A percentile compares a stretch with the other conserved stretches of the same genome.
phyloP scores from a whole-genome alignment of 2,329 filamentous ascomycete genomes.

The Exophiala phaeomuriformis region DNA sequence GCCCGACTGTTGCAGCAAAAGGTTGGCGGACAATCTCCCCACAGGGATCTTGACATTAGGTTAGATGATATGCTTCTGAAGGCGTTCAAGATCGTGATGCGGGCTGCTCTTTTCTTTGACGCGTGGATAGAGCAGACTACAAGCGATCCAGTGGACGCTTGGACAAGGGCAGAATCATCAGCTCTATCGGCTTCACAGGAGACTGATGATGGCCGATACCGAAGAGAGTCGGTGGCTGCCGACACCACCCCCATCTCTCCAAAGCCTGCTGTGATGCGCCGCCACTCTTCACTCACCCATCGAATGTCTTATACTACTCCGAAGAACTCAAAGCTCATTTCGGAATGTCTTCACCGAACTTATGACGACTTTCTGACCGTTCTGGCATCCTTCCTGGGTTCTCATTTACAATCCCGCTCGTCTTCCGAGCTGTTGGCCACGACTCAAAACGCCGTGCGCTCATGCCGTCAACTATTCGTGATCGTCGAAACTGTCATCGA shows the following conservation, averaged over 20 bases:
- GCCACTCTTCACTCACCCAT: conserved; percentile 55
- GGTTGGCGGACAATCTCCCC: conserved; percentile 43
- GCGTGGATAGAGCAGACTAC: conserved; percentile 59
- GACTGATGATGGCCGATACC: not conserved
- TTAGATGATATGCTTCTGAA: conserved; percentile 90
- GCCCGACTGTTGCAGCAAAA: conserved; percentile 77
- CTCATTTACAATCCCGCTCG: conserved; percentile 88
- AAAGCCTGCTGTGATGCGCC: conserved; percentile 32
- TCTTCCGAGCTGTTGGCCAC: conserved; percentile 73
- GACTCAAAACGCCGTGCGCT: conserved; percentile 74
- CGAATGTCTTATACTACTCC: conserved; percentile 64
- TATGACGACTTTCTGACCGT: conserved; percentile 87
- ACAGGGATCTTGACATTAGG: conserved; percentile 59
- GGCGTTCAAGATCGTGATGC: conserved; percentile 88
- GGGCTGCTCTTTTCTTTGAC: conserved; percentile 83
- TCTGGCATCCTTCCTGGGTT: conserved; percentile 85
- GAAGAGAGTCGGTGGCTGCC: not conserved
- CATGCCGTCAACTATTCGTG: conserved; percentile 69
- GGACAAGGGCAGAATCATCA: conserved; percentile 25
- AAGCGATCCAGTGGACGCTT: conserved; percentile 26
- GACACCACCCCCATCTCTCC: conserved; percentile 15
- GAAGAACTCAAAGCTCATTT: conserved; percentile 67
- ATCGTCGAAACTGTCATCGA: conserved; percentile 77
- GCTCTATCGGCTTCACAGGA: conserved; percentile 6
- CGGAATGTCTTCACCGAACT: conserved; percentile 67